These are phyloP conservation scores for Scopulariopsis brevicaulis DNA, from an alignment of 2,329 filamentous ascomycete species.

Conservation along the genomic window DNA sequence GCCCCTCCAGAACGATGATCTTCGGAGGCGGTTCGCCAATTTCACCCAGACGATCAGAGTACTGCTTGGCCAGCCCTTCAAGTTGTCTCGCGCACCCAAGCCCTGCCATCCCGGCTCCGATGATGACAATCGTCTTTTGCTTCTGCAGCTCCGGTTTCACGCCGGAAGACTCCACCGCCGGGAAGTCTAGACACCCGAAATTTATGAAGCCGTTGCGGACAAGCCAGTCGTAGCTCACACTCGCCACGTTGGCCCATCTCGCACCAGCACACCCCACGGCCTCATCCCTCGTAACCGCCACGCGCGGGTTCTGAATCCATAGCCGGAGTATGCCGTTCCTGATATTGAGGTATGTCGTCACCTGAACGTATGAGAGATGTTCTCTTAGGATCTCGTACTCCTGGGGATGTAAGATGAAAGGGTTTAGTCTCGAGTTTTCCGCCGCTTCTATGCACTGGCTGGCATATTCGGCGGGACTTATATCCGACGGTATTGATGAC, in stretches of 20 bases:
- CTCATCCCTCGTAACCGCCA: constrained; percentile 71
- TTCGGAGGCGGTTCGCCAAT: constrained; percentile 57
- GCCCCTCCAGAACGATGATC: constrained; percentile 76
- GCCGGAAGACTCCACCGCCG: constrained; percentile 29
- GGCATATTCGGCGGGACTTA: constrained; percentile 71
- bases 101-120: constrained; percentile 91
- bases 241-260: constrained; percentile 82
- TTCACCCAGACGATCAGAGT: constrained; percentile 54
- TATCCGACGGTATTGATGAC: constrained; percentile 69
- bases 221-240: constrained; percentile 86
- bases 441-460: constrained; percentile 83
- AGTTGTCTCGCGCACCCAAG: constrained; percentile 86
- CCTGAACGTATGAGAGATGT: constrained; percentile 77
- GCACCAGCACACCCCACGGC: constrained; percentile 83
- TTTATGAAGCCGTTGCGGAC: constrained; percentile 90
- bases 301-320: constrained; percentile 79
- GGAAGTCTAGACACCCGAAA: constrained; percentile 79
- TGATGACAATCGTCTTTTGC: constrained; percentile 68
- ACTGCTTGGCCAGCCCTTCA: constrained; percentile 74
- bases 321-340: constrained; percentile 85
- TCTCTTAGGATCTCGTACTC: constrained; percentile 74
- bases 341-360: constrained; percentile 93
- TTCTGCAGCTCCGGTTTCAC: constrained; percentile 24
- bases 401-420: constrained; percentile 74
- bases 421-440: constrained; percentile 79